A percentile compares a stretch with the other conserved stretches of the same genome.
phyloP scores from a whole-genome alignment of 2,329 filamentous ascomycete species.

The Alternaria sp. region DNA sequence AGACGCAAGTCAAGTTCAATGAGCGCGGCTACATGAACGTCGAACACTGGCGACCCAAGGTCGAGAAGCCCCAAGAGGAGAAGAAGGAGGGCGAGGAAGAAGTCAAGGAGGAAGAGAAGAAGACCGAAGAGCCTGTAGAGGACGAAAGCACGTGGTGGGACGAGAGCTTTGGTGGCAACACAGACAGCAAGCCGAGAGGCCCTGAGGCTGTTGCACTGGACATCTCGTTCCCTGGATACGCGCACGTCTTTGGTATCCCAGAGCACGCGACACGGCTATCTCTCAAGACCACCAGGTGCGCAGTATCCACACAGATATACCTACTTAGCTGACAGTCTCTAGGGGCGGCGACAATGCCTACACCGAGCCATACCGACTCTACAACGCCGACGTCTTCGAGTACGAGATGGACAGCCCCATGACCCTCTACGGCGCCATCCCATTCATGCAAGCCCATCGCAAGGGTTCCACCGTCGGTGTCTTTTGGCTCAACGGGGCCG shows the following conservation, averaged over 20 bases:
- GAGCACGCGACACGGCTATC: constrained; percentile 90
- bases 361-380: constrained; percentile 88
- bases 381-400: constrained; percentile 97
- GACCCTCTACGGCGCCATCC: constrained; percentile 97
- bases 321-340: constrained; percentile 3
- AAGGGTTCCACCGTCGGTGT: constrained; percentile 93
- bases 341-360: constrained; percentile 83
- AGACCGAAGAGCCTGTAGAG: constrained; percentile 57
- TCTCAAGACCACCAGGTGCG: constrained; percentile 80
- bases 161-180: constrained; percentile 92
- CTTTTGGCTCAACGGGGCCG: constrained; percentile 96
- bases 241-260: constrained; percentile 91
- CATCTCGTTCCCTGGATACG: constrained; percentile 89
- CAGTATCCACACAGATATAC: neutral
- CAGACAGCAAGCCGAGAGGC: constrained; percentile 91
- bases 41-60: constrained; percentile 92
- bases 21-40: constrained; percentile 88
- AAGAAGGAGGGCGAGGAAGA: constrained; percentile 58
- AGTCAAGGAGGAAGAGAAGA: constrained; percentile 51
- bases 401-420: constrained; percentile 97
- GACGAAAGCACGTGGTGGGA: constrained; percentile 98
- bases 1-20: constrained; percentile 86
- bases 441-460: constrained; percentile 96
- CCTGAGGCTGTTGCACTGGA: constrained; percentile 92
- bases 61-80: constrained; percentile 63